Conservation (phyloP, 108 stramenopile genomes). For the Seminavis robusta region DNA sequence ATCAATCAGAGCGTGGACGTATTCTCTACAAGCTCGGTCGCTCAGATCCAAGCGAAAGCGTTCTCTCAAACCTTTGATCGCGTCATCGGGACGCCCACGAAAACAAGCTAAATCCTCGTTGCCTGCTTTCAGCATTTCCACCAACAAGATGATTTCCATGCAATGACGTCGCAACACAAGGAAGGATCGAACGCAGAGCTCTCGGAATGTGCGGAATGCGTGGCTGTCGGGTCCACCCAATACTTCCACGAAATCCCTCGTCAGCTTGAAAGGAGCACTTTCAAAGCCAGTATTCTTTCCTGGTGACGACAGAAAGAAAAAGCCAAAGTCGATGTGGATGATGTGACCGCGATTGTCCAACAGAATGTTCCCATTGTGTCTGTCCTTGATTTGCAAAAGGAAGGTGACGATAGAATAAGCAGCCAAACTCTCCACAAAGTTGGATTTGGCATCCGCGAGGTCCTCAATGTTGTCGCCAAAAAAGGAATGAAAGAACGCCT, state of each 20-base stretch:
- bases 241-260: constrained; percentile 87
- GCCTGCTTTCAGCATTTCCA: constrained; percentile 92
- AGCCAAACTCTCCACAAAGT: constrained; percentile 92
- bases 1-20: constrained; percentile 88
- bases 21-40: constrained; percentile 73
- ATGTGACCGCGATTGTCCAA: constrained; percentile 92
- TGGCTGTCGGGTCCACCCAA: constrained; percentile 90
- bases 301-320: constrained; percentile 91
- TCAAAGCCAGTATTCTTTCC: constrained; percentile 95
- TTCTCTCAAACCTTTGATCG: constrained; percentile 71
- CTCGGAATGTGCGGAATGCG: constrained; percentile 82
- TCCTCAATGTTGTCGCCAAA: constrained; percentile 71
- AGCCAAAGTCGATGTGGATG: constrained; percentile 93
- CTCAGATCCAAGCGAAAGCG: constrained; percentile 84
- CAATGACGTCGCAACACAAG: constrained; percentile 80
- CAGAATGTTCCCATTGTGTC: constrained; percentile 96
- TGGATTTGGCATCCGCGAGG: constrained; percentile 74
- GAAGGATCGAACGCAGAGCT: constrained; percentile 85
- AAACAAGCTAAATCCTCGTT: constrained; percentile 96
- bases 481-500: constrained; percentile 76
- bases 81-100: constrained; percentile 82
- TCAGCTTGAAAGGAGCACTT: constrained; percentile 96
- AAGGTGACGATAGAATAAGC: constrained; percentile 93
- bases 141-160: constrained; percentile 86
- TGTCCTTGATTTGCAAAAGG: constrained; percentile 96